A percentile compares a stretch with the other conserved stretches of the same genome.
phyloP scores from a whole-genome alignment of 495 filamentous ascomycete genomes.

The Niebla homalea region DNA sequence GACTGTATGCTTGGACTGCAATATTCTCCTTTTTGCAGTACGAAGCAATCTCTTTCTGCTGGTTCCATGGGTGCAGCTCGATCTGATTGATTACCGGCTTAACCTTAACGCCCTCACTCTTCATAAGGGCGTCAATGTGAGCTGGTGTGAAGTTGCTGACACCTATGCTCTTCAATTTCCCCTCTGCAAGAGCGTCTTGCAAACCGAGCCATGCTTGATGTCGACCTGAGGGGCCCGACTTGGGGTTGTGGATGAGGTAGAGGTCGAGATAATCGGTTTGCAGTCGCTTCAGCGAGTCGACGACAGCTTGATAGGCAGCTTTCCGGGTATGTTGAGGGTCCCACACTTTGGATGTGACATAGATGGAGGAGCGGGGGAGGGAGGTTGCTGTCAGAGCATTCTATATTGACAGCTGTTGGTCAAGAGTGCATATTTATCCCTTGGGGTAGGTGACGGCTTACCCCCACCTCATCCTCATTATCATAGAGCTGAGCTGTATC shows the following conservation, averaged over 20 bases:
- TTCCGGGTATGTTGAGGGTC: constrained; percentile 36
- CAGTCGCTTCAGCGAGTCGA: constrained; percentile 35
- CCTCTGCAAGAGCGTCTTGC: constrained; percentile 46
- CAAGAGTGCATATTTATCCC: neutral
- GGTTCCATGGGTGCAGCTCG: constrained; percentile 57
- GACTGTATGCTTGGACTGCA: constrained; percentile 43
- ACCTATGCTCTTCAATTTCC: constrained; percentile 51
- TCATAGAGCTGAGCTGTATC: constrained; percentile 28
- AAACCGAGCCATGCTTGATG: constrained; percentile 47
- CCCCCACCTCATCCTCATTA: constrained; percentile 29
- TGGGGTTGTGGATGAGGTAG: constrained; percentile 49
- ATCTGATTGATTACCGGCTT: constrained; percentile 83
- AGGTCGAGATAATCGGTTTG: constrained; percentile 51
- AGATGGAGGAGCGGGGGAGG: constrained; percentile 49
- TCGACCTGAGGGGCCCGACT: constrained; percentile 30
- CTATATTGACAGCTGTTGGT: neutral
- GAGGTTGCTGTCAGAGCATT: constrained; percentile 5
- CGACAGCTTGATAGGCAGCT: constrained; percentile 29
- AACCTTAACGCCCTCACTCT: constrained; percentile 30
- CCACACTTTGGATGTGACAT: constrained; percentile 61
- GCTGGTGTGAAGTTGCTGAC: constrained; percentile 44
- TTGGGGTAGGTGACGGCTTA: neutral
- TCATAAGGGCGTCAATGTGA: neutral
- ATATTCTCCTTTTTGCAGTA: constrained; percentile 38
- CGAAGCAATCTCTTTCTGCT: constrained; percentile 33